phyloP scores from a whole-genome alignment of 768 basidiomycete species.

The Phanerodontia chrysosporium region DNA sequence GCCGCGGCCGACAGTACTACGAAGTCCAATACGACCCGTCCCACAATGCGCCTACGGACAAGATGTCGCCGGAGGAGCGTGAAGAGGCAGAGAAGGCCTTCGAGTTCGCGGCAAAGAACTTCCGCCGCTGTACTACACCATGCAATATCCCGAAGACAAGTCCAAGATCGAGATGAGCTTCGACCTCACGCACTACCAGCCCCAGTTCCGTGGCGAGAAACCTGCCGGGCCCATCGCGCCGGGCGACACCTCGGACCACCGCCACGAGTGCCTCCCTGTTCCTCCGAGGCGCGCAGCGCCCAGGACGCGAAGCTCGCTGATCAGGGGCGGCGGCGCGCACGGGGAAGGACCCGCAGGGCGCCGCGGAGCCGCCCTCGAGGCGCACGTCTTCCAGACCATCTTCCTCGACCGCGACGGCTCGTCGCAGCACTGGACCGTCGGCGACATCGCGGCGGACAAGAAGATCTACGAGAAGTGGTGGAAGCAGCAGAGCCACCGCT shows the following conservation, averaged over 20 bases:
- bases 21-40: slow-evolving; percentile 33
- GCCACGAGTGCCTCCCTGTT: slow-evolving; percentile 17
- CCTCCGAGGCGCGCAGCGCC: slow-evolving; percentile 7
- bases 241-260: slow-evolving; percentile 15
- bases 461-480: slow-evolving; percentile 45
- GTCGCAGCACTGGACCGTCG: slow-evolving; percentile 37
- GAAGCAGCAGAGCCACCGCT: slow-evolving; percentile 50
- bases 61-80: slow-evolving; percentile 21
- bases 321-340: slow-evolving; percentile 14
- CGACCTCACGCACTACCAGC: slow-evolving; percentile 45
- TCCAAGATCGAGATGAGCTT: slow-evolving; percentile 51
- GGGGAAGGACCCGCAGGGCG: slow-evolving; percentile 17
- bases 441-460: slow-evolving; percentile 35
- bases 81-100: slow-evolving; percentile 27
- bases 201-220: slow-evolving; percentile 34
- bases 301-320: slow-evolving; percentile 8
- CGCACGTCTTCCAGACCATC: slow-evolving; percentile 49
- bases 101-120: slow-evolving; percentile 35
- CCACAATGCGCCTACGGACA: slow-evolving; percentile 23
- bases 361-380: slow-evolving; percentile 29
- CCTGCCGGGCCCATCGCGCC: slow-evolving; percentile 20
- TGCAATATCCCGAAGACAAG: slow-evolving; percentile 39
- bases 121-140: slow-evolving; percentile 43
- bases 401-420: slow-evolving; percentile 42
- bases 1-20: slow-evolving; percentile 31